phyloP scores from a whole-genome alignment of 108 stramenopile species.

The Nannochloropsis salina region DNA sequence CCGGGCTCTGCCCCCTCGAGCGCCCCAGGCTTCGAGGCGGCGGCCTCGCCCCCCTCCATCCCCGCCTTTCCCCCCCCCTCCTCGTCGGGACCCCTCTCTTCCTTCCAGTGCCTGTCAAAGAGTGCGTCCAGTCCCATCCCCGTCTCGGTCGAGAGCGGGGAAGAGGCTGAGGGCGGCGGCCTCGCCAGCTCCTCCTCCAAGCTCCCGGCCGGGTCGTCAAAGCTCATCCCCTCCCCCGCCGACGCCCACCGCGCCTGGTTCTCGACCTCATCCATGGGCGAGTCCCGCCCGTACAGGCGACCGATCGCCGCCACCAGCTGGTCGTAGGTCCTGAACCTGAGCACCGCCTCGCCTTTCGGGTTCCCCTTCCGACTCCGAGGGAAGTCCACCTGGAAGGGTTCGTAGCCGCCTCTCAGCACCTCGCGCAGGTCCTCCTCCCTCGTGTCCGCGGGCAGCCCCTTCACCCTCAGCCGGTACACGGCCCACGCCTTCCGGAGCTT shows the following conservation, averaged over 20 bases:
- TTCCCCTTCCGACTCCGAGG: neutral
- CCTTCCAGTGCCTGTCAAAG: neutral
- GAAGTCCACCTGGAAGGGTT: neutral
- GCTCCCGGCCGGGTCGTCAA: neutral
- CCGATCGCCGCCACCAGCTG: neutral
- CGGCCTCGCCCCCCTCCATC: neutral
- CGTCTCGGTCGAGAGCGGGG: neutral
- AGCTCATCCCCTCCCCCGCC: slow-evolving; percentile 19
- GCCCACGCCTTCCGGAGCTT: neutral
- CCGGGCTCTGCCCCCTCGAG: neutral
- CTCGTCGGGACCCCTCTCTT: neutral
- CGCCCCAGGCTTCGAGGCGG: neutral
- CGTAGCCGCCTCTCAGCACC: neutral
- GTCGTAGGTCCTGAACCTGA: neutral
- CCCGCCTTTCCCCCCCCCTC: neutral
- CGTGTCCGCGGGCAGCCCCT: neutral
- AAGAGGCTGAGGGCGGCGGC: neutral
- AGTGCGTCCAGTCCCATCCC: neutral
- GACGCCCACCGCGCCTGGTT: neutral
- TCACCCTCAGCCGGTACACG: neutral
- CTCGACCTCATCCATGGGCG: neutral
- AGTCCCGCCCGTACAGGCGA: slow-evolving; percentile 16
- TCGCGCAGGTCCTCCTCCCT: slow-evolving; percentile 1
- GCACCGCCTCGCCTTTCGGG: neutral
- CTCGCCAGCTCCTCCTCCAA: neutral